Evolutionary conservation across 257 asterid genomes (phyloP).

Genomic region (Nicotiana obtusifolia): DNA sequence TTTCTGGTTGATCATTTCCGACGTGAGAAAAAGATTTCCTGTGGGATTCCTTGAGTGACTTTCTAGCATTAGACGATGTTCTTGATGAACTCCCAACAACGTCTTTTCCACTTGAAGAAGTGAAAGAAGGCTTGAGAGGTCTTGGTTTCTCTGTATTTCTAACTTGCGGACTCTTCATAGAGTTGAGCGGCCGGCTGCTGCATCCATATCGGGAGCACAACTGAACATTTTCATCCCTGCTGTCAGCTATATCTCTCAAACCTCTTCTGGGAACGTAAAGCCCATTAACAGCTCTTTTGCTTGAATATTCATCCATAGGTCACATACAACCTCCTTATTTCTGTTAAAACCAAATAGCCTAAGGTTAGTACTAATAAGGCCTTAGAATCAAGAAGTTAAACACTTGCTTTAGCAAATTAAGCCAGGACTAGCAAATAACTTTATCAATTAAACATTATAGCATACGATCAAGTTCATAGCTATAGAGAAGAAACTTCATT

Average conservation of each 20-base stretch:
- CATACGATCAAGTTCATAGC: neutral
- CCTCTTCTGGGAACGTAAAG: conserved; percentile 35
- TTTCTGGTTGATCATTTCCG: conserved; percentile 29
- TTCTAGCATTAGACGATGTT: conserved; percentile 23
- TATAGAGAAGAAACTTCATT: neutral
- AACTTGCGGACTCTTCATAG: conserved; percentile 17
- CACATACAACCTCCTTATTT: conserved; percentile 7
- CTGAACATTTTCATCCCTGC: conserved; percentile 40
- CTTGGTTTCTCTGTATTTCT: conserved; percentile 42
- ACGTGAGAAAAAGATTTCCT: conserved; percentile 26
- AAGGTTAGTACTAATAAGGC: neutral
- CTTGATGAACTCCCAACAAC: conserved; percentile 30
- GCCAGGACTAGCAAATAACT: neutral
- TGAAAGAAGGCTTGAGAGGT: conserved; percentile 28
- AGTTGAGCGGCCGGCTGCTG: conserved; percentile 63
- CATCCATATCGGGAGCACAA: conserved; percentile 82
- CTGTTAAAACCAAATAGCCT: neutral
- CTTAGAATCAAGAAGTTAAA: neutral
- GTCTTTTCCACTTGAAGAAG: conserved; percentile 41
- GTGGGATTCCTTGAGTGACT: conserved; percentile 24
- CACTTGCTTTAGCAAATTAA: neutral
- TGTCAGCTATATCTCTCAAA: conserved; percentile 25
- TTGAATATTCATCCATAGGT: conserved; percentile 41
- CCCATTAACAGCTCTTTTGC: conserved; percentile 36
- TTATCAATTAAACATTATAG: neutral